A percentile compares a stretch with the other conserved stretches of the same genome.
Evolutionary conservation across 768 basidiomycete genomes (phyloP).

Genomic region (Lanmaoa rubissima): DNA sequence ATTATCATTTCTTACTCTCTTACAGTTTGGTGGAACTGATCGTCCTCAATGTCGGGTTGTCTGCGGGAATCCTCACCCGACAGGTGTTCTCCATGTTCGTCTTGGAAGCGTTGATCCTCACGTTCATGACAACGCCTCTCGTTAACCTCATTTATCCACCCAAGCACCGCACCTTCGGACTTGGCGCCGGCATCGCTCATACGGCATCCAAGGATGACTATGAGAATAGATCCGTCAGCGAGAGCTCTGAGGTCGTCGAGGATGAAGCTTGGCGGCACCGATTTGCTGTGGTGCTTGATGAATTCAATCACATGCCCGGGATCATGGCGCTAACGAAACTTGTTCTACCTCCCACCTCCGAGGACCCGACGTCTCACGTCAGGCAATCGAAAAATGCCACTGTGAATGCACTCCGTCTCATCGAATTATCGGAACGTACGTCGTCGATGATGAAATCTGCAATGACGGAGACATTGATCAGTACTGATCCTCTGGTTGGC

Average conservation of each 20-base stretch:
- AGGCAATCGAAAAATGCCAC: not conserved
- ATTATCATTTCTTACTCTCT: conserved; percentile 2
- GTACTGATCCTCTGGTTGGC: conserved; percentile 68
- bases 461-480: conserved; percentile 65
- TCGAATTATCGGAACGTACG: conserved; percentile 86
- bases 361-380: not conserved
- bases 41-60: conserved; percentile 91
- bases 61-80: conserved; percentile 71
- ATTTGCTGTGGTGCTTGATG: conserved; percentile 88
- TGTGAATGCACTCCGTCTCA: conserved; percentile 79
- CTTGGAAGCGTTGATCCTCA: conserved; percentile 75
- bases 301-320: conserved; percentile 82
- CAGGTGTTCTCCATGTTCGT: conserved; percentile 96
- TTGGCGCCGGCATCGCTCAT: conserved; percentile 6
- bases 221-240: not conserved
- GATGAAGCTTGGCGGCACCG: conserved; percentile 32
- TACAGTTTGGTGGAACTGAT: conserved; percentile 85
- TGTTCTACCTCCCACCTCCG: conserved; percentile 44
- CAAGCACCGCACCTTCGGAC: conserved; percentile 49
- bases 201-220: not conserved
- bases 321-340: conserved; percentile 90
- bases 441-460: conserved; percentile 84
- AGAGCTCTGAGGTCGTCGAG: not conserved
- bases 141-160: conserved; percentile 70
- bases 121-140: conserved; percentile 84